Base-by-base conservation (phyloP, 2,329 filamentous ascomycete species). In the Penicillium sp. region DNA sequence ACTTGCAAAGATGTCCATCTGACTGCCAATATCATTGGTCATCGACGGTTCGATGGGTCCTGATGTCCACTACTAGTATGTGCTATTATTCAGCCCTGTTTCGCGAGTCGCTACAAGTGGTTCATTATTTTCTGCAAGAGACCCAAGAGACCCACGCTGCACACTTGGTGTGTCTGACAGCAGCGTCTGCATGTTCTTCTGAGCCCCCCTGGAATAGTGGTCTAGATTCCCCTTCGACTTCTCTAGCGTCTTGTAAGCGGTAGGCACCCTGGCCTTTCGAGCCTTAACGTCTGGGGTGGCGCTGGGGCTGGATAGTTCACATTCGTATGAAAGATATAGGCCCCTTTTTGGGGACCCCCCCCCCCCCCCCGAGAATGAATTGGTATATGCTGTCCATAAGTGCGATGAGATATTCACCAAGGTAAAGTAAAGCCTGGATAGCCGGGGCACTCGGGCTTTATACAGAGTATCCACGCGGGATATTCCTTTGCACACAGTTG, bases 281-380 rank as follows among this genome's bases (percentile, higher is more conserved):
- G 52, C 35, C 8, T 59, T 59, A 0, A 58, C 61, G 12, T 66
- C 61, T 8, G 59, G 61, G 8, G 8, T 27, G 8, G 63, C 60
- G 2, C 50, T 33, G 1, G 60, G 61, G 12, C 64, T 7, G 63
- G 62, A 21, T 61, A 47, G 17, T 66, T 55, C 0, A 67, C 65
- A 15, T 59, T 63, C 65, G 66, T 69, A 7, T 70, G 63, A 10
- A 65, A 61, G 2, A 55, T 57, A 44, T 67, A 68, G 9, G 59
- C 48, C 8, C 63, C 64, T 50, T 68, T 67, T 27, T 63, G 58
- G 6, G 62, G 42, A 4, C 60, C 60, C 7, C n/a, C n/a, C n/a
- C n/a, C n/a, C n/a, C n/a, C n/a, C n/a, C n/a, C 63, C 64, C 3
- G 55, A 60, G 35, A 68, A 66, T 2, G 60, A 48, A 17, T 15